These are phyloP conservation scores for Elasticomyces elasticus DNA, from an alignment of 495 filamentous ascomycete species.

Conservation along the genomic window DNA sequence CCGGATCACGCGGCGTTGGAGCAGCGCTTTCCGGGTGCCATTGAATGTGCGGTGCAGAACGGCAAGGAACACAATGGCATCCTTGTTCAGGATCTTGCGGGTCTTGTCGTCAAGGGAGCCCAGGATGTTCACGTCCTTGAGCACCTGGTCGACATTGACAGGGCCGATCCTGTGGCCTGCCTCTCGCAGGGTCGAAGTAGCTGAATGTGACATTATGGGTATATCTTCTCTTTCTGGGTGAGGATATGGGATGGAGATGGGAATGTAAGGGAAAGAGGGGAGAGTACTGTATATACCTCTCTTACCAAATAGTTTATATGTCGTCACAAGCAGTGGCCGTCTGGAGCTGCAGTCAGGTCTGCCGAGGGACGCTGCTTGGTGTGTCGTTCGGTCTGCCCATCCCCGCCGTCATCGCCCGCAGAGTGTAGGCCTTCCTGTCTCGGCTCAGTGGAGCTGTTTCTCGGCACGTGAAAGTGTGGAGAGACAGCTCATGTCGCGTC, in stretches of 20 bases:
- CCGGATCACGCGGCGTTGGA: constrained; percentile 75
- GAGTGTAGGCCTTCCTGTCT: neutral
- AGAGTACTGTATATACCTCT: neutral
- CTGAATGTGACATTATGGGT: constrained; percentile 5
- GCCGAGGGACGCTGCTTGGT: constrained; percentile 4
- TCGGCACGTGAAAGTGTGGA: constrained; percentile 6
- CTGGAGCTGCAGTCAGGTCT: neutral
- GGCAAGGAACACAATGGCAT: constrained; percentile 85
- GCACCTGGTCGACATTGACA: constrained; percentile 38
- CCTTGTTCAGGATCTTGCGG: constrained; percentile 82
- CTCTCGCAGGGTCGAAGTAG: constrained; percentile 3
- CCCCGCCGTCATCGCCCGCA: constrained; percentile 11
- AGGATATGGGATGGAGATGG: neutral
- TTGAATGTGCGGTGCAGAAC: constrained; percentile 95
- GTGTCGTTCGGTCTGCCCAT: neutral
- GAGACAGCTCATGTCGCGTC: neutral
- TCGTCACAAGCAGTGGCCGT: constrained; percentile 6
- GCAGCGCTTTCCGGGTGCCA: constrained; percentile 72
- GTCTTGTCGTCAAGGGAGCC: constrained; percentile 66
- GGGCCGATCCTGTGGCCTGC: constrained; percentile 9
- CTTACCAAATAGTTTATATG: constrained; percentile 5
- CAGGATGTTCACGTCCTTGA: constrained; percentile 80
- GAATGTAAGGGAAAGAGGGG: neutral
- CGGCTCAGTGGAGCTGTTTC: constrained; percentile 10
- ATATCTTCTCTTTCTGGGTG: neutral